Evolutionary conservation across 495 filamentous ascomycete species (phyloP), one percentile per base, ranked within the genome.

Genomic region (Neurospora tetrasperma): DNA sequence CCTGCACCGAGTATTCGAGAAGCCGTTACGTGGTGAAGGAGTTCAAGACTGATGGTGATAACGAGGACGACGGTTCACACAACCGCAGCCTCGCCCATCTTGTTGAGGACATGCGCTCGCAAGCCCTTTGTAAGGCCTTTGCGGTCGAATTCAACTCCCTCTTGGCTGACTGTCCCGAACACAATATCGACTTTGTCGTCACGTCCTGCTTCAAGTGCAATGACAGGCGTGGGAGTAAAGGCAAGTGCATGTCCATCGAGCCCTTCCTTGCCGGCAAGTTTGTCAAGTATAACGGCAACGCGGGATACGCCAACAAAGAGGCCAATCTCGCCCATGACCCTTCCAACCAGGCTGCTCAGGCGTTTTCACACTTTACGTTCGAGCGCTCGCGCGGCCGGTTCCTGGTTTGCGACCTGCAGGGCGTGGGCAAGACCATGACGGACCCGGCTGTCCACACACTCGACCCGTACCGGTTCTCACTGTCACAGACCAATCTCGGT

Each of bases 281-380:
- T 66, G 72, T 82, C 74, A 84, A 84, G 73, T 84, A 83, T 70
- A 84, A 84, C 73, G 74, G 62, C 74, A 84, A 84, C 71, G 42
- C 40, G 16, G 75, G 73, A 11, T 83, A 71, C 18, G 82, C 82
- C 59, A 82, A 81, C 59, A 68, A 80, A 2, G 78, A 76, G 35
- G 35, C 35, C 35, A 6, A 23, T 4, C 46, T 23, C 5, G 42
- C 74, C 4, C 39, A 72, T 4, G 73, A 79, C 43, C 69, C 42
- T 1, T 75, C 77, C 71, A 79, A 80, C 46, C 59, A 74, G 35
- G 73, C 75, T 27, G 82, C 82, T 0, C 82, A 84, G 68, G 82
- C 81, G 11, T 84, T 84, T 69, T 83, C 80, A 1, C 82, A 84
- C 68, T 84, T 83, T 40, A 81, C 82, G 40, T 83, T 82, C 66